Evolutionary conservation across 768 basidiomycete species (phyloP).

Genomic region (Coprinopsis cinerea): DNA sequence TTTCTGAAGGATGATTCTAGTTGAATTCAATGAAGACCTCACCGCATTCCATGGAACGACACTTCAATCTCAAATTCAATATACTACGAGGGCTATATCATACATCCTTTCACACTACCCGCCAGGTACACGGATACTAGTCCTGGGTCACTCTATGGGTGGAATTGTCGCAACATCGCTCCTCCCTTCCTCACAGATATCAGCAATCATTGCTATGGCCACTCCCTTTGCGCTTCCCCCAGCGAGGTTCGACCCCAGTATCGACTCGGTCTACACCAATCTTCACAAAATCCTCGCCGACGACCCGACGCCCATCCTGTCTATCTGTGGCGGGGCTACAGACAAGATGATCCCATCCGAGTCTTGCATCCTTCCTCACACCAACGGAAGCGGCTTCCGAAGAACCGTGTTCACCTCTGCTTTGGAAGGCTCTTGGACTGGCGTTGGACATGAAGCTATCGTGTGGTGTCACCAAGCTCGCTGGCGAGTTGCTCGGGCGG

Average conservation of each 20-base stretch:
- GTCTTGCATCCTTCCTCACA: slow-evolving; percentile 58
- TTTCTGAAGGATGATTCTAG: slow-evolving; percentile 30
- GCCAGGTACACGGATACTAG: slow-evolving; percentile 51
- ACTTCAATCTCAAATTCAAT: slow-evolving; percentile 73
- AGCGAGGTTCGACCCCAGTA: slow-evolving; percentile 75
- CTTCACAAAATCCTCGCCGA: slow-evolving; percentile 34
- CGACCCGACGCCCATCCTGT: slow-evolving; percentile 64
- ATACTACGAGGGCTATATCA: slow-evolving; percentile 61
- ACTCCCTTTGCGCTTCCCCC: slow-evolving; percentile 88
- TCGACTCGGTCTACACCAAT: slow-evolving; percentile 65
- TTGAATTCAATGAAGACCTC: slow-evolving; percentile 96
- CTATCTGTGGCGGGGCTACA: slow-evolving; percentile 86
- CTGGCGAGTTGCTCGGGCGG: slow-evolving; percentile 77
- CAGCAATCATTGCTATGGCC: slow-evolving; percentile 91
- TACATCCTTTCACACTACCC: slow-evolving; percentile 81
- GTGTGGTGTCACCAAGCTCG: slow-evolving; percentile 99
- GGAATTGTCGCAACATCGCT: slow-evolving; percentile 84
- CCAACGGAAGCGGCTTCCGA: slow-evolving; percentile 30
- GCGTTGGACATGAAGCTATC: slow-evolving; percentile 93
- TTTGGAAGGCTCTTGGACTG: slow-evolving; percentile 90
- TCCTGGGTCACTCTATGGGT: slow-evolving; percentile 98
- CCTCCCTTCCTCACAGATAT: slow-evolving; percentile 60
- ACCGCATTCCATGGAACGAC: slow-evolving; percentile 94
- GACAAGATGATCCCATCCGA: slow-evolving; percentile 93
- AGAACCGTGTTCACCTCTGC: slow-evolving; percentile 79